Percentiles rank a stretch among this genome's conserved stretches.
Evolutionary conservation across 148 eudicot species (phyloP).

Genomic region (Chenopodium berlandieri): DNA sequence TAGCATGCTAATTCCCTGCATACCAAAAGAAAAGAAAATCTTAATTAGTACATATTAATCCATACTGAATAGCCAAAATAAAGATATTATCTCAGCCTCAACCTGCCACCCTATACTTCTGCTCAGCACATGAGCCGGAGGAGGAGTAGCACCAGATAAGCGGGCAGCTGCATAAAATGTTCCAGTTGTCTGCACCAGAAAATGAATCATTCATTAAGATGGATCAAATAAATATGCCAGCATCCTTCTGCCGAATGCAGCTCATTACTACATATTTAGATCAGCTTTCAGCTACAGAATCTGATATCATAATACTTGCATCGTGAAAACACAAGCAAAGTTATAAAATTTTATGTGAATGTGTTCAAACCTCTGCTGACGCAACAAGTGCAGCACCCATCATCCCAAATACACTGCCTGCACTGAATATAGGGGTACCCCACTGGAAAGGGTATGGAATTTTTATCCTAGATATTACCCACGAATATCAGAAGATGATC

Average conservation of each 20-base stretch:
- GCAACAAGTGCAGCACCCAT: conserved; percentile 96
- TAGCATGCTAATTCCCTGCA: conserved; percentile 84
- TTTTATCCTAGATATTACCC: conserved; percentile 56
- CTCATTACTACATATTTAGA: neutral
- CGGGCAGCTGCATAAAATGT: conserved; percentile 87
- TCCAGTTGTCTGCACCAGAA: conserved; percentile 75
- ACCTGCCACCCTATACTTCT: conserved; percentile 98
- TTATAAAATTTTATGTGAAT: neutral
- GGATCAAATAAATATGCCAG: neutral
- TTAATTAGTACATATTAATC: neutral
- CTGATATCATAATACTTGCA: neutral
- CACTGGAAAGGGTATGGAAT: conserved; percentile 90
- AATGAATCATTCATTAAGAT: neutral
- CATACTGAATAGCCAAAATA: neutral
- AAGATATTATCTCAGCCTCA: neutral
- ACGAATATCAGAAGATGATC: neutral
- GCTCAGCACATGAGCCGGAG: conserved; percentile 81
- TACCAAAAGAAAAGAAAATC: neutral
- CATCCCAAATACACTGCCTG: conserved; percentile 95
- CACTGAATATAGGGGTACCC: conserved; percentile 91
- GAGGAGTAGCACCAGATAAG: conserved; percentile 86
- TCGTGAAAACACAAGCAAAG: neutral
- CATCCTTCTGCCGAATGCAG: neutral
- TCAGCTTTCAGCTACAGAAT: neutral
- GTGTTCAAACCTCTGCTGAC: conserved; percentile 68